Conservation (phyloP, 176 grass and related monocot genomes). For the Avena insularis region DNA sequence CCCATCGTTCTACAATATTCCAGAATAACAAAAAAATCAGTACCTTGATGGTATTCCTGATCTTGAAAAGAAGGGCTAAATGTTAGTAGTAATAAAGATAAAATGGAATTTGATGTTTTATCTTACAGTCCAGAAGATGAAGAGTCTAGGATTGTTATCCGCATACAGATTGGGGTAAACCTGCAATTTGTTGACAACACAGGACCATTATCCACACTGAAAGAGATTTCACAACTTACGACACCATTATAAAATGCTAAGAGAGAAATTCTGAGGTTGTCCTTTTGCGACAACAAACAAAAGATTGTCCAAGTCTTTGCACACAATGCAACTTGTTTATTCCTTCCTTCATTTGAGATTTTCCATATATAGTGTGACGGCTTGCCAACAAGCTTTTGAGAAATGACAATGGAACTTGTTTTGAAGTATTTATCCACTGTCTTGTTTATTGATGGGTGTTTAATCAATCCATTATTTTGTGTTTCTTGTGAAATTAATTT, state of each 20-base stretch:
- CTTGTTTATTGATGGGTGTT: background rate
- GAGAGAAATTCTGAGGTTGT: background rate
- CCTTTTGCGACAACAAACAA: too few relatives aligned
- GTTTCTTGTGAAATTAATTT: too few relatives aligned
- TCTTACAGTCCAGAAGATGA: slow-evolving; percentile 93
- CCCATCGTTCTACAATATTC: slow-evolving; percentile 70
- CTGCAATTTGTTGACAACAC: slow-evolving; percentile 42
- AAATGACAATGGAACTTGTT: background rate
- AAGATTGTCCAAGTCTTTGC: background rate
- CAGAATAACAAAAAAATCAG: slow-evolving; percentile 11
- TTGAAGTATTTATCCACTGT: background rate
- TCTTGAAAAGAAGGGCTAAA: background rate
- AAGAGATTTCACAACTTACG: background rate
- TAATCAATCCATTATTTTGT: too few relatives aligned
- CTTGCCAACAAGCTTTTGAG: background rate
- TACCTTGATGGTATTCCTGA: background rate
- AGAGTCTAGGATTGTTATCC: slow-evolving; percentile 82
- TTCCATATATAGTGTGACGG: background rate
- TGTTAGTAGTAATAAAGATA: slow-evolving; percentile 7
- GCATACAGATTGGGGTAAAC: slow-evolving; percentile 76
- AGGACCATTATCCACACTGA: background rate
- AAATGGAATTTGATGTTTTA: slow-evolving; percentile 31
- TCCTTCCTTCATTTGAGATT: background rate
- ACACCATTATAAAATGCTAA: background rate
- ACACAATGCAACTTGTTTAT: background rate